Evolutionary conservation across 768 basidiomycete species (phyloP).

Genomic region (Psilocybe cyanescens): DNA sequence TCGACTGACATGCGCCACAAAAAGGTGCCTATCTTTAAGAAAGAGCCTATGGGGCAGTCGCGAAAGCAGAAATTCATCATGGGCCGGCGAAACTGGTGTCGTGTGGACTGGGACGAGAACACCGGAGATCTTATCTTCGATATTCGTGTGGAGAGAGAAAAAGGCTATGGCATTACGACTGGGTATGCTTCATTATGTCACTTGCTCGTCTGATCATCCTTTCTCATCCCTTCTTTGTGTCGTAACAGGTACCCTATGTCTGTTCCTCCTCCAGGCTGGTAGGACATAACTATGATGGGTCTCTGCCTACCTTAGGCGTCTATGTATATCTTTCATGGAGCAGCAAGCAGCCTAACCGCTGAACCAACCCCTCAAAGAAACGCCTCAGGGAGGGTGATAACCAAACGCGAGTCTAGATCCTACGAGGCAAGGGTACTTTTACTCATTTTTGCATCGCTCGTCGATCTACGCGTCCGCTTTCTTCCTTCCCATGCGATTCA

Average conservation of each 20-base stretch:
- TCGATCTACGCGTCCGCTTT: neutral
- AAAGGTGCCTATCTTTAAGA: constrained; percentile 76
- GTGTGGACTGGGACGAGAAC: constrained; percentile 57
- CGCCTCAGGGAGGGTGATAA: neutral
- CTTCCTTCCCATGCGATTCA: neutral
- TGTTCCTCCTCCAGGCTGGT: constrained; percentile 44
- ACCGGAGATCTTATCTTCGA: constrained; percentile 78
- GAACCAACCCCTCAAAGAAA: too few species aligned
- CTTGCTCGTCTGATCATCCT: neutral
- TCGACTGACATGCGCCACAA: neutral
- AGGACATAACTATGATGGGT: neutral
- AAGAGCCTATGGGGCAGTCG: constrained; percentile 76
- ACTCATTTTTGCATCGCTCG: constrained; percentile 1
- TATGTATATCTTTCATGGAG: neutral
- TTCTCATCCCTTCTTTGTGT: neutral
- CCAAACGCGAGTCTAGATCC: neutral
- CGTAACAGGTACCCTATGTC: constrained; percentile 44
- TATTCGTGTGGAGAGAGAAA: constrained; percentile 84
- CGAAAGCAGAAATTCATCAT: constrained; percentile 84
- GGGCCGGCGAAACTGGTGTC: constrained; percentile 89
- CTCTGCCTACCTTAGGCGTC: neutral
- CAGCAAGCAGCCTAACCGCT: neutral
- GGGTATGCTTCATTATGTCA: constrained; percentile 52
- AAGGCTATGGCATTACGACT: constrained; percentile 81
- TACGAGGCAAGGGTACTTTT: neutral